Evolutionary conservation across 441 rosid species (phyloP).

Genomic region (Aquilaria agallochum): DNA sequence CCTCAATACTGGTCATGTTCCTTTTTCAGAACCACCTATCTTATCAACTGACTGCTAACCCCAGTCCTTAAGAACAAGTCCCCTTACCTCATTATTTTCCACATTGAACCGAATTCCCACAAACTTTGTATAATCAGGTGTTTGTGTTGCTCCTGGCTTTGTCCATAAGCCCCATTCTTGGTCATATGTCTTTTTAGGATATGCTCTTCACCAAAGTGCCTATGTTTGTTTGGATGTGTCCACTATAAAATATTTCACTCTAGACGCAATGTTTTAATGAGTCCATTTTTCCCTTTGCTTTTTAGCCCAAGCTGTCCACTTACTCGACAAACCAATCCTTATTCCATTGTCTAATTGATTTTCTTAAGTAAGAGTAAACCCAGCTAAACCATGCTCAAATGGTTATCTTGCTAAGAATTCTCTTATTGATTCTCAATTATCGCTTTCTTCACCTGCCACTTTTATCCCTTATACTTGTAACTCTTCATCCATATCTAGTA

Average conservation of each 20-base stretch:
- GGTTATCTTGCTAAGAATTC: no score
- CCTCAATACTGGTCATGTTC: background rate
- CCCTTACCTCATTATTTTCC: background rate
- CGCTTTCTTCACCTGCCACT: no score
- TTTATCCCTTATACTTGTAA: no score
- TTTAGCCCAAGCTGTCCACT: no score
- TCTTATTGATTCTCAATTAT: no score
- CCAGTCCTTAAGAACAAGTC: background rate
- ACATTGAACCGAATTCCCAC: background rate
- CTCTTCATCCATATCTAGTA: no score
- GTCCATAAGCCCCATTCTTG: background rate
- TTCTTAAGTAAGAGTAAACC: no score
- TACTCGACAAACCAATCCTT: no score
- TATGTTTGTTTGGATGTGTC: background rate
- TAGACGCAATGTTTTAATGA: background rate
- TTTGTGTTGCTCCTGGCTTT: background rate
- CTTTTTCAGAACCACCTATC: background rate
- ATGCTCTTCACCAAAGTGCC: background rate
- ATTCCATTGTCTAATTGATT: no score
- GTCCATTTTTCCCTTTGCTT: background rate
- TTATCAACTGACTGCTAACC: background rate
- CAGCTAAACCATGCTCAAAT: no score
- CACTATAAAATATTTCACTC: background rate
- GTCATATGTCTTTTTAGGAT: background rate
- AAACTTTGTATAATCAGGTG: background rate